Percentiles rank a stretch among this genome's conserved stretches.
Evolutionary conservation across 768 basidiomycete species (phyloP).

Genomic region (Cystoderma amianthinum): DNA sequence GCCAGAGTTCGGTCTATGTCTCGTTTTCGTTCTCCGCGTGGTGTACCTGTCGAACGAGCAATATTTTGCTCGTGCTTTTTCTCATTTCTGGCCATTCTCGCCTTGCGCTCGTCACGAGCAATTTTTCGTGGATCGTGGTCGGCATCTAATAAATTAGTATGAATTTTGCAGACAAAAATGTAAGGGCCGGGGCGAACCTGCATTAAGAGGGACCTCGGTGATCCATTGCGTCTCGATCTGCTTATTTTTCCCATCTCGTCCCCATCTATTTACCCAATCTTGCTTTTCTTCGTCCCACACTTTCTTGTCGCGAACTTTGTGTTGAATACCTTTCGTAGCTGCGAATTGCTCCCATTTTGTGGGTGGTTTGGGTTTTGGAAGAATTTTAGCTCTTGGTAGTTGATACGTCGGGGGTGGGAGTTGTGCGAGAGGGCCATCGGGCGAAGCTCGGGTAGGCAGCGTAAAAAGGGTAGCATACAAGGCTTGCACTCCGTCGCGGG

Average conservation of each 20-base stretch:
- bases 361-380: conserved; percentile 86
- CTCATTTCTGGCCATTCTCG: conserved; percentile 79
- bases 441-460: conserved; percentile 69
- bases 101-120: conserved; percentile 75
- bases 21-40: conserved; percentile 48
- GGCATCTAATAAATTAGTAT: conserved; percentile 40
- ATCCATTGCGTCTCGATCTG: conserved; percentile 85
- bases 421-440: conserved; percentile 76
- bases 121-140: conserved; percentile 75
- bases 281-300: conserved; percentile 94
- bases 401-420: conserved; percentile 72
- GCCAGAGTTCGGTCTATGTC: conserved; percentile 76
- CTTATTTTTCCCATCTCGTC: conserved; percentile 84
- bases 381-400: conserved; percentile 85
- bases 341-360: conserved; percentile 99
- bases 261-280: conserved; percentile 91
- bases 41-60: conserved; percentile 40
- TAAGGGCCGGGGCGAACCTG: conserved; percentile 45
- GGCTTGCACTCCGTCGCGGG: conserved; percentile 77
- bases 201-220: conserved; percentile 81
- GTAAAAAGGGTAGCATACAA: conserved; percentile 77
- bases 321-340: conserved; percentile 86
- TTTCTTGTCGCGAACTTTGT: conserved; percentile 69
- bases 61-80: conserved; percentile 68
- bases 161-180: conserved; percentile 1